Evolutionary conservation across 1,284 basidiomycete genomes (phyloP).

Genomic region (Cystobasidium sp.): DNA sequence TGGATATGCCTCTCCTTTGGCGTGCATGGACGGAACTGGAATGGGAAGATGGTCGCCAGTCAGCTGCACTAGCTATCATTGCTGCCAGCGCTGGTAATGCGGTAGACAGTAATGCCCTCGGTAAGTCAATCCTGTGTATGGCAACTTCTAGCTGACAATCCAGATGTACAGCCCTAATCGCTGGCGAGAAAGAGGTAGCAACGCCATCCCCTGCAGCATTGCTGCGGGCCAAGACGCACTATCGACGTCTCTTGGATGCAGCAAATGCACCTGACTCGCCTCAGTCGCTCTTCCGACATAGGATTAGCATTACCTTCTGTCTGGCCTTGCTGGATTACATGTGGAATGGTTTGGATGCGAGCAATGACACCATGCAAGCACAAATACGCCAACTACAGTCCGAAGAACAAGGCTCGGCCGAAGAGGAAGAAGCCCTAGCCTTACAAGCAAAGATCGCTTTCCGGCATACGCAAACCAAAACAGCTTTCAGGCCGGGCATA

Average conservation of each 20-base stretch:
- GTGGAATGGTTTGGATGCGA: slow-evolving; percentile 57
- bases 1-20: slow-evolving; percentile 63
- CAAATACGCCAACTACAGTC: slow-evolving; percentile 50
- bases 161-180: not conserved
- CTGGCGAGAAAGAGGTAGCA: slow-evolving; percentile 59
- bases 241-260: slow-evolving; percentile 1
- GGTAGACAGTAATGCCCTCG: slow-evolving; percentile 67
- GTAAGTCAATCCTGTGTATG: slow-evolving; percentile 58
- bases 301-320: slow-evolving; percentile 50
- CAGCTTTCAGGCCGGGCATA: slow-evolving; percentile 65
- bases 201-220: slow-evolving; percentile 43
- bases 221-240: slow-evolving; percentile 16
- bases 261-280: slow-evolving; percentile 37
- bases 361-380: slow-evolving; percentile 62
- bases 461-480: slow-evolving; percentile 65
- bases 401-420: slow-evolving; percentile 46
- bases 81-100: slow-evolving; percentile 59
- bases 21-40: slow-evolving; percentile 90
- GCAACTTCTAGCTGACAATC: not conserved
- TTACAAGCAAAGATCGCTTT: slow-evolving; percentile 68
- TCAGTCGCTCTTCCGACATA: slow-evolving; percentile 49
- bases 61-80: slow-evolving; percentile 67
- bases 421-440: slow-evolving; percentile 67
- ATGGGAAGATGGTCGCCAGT: slow-evolving; percentile 67
- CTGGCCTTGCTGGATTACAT: slow-evolving; percentile 50